A percentile compares a stretch with the other conserved stretches of the same genome.
phyloP scores from a whole-genome alignment of 371 early-diverging fungal species.

The Modicella reniformis region DNA sequence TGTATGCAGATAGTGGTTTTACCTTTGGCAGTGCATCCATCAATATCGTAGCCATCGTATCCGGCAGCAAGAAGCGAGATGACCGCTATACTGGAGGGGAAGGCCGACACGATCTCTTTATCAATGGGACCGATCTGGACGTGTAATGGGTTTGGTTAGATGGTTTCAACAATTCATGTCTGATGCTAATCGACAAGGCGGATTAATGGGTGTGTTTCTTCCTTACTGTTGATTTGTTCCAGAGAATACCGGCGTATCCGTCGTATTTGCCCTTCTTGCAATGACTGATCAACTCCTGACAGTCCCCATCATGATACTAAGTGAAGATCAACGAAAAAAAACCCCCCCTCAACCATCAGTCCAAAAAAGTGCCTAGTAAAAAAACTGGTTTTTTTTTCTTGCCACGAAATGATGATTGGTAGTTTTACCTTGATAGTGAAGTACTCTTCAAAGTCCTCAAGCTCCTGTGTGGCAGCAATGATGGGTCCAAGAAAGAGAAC shows the following conservation, averaged over 20 bases:
- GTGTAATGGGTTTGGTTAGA: neutral
- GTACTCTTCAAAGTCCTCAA: constrained; percentile 53
- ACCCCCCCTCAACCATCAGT: too few relatives aligned
- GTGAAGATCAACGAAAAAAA: neutral
- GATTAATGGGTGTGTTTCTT: too few relatives aligned
- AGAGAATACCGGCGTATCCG: constrained; percentile 47
- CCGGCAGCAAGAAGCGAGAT: constrained; percentile 34
- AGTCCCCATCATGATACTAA: constrained; percentile 27
- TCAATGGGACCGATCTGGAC: constrained; percentile 28
- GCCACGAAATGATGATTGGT: too few relatives aligned
- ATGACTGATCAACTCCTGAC: constrained; percentile 32
- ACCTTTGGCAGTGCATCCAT: constrained; percentile 49
- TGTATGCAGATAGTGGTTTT: too few relatives aligned
- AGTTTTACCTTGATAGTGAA: constrained; percentile 43
- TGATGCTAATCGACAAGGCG: too few relatives aligned
- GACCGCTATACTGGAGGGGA: constrained; percentile 36
- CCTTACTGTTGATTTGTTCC: constrained; percentile 18
- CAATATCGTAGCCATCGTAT: constrained; percentile 30
- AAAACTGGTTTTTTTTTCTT: neutral
- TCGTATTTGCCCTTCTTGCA: constrained; percentile 53
- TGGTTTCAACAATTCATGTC: neutral
- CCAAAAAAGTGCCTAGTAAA: neutral
- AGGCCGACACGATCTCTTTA: constrained; percentile 25
- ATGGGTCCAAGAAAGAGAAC: constrained; percentile 42
- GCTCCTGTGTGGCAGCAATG: constrained; percentile 34